Evolutionary conservation across 345 rosid species (phyloP).

Genomic region (Chamaenerion angustifolium): DNA sequence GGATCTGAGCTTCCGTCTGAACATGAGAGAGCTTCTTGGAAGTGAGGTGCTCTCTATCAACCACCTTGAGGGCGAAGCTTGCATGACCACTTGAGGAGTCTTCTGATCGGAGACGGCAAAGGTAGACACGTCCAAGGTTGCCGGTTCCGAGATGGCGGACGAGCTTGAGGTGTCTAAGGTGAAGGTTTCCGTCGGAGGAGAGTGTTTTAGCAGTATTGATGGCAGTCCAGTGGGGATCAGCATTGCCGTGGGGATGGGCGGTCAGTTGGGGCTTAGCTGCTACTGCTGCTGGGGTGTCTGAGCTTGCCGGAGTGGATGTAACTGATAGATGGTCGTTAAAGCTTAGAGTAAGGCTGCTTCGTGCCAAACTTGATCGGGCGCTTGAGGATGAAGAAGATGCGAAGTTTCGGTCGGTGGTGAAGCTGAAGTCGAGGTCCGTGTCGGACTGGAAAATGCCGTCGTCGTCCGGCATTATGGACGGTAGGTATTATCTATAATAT

Average conservation of each 20-base stretch:
- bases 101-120: constrained; percentile 42
- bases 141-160: constrained; percentile 57
- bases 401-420: constrained; percentile 19
- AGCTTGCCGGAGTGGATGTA: constrained; percentile 4
- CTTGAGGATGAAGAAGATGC: constrained; percentile 28
- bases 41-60: constrained; percentile 36
- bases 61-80: constrained; percentile 50
- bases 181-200: constrained; percentile 44
- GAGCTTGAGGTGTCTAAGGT: constrained; percentile 54
- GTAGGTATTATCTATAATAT: no score
- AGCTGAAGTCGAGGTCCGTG: constrained; percentile 52
- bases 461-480: not conserved
- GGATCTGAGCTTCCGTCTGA: constrained; percentile 46
- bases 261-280: no score
- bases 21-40: constrained; percentile 48
- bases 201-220: constrained; percentile 43
- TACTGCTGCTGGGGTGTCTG: no score
- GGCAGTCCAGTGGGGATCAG: constrained; percentile 50
- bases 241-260: constrained; percentile 32
- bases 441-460: constrained; percentile 26
- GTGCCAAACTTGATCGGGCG: constrained; percentile 47
- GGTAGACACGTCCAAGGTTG: constrained; percentile 59
- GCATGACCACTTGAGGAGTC: constrained; percentile 1
- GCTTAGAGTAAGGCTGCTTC: constrained; percentile 51
- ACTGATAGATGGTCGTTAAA: constrained; percentile 45